A percentile compares a stretch with the other conserved stretches of the same genome.
phyloP scores from a whole-genome alignment of 2,329 filamentous ascomycete genomes.

The Endoconidiophora polonica region DNA sequence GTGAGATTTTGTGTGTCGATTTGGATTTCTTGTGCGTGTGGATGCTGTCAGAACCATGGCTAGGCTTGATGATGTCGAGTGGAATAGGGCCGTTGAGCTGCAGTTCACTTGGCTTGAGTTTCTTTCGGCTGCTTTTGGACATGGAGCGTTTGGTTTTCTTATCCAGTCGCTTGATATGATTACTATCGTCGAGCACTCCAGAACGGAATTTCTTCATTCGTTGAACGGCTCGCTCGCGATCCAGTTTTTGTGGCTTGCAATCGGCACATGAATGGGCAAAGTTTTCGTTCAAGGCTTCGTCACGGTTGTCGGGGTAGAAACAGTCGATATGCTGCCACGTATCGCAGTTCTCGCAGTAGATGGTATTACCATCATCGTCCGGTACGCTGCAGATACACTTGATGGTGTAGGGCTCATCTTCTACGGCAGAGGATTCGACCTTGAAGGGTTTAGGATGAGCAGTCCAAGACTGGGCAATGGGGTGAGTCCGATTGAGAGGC shows the following conservation, averaged over 20 bases:
- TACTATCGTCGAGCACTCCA: slow-evolving; percentile 38
- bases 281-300: slow-evolving; percentile 52
- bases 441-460: slow-evolving; percentile 23
- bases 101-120: slow-evolving; percentile 52
- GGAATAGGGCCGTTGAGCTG: slow-evolving; percentile 26
- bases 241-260: slow-evolving; percentile 63
- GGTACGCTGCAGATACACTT: slow-evolving; percentile 91
- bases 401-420: slow-evolving; percentile 81
- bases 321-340: slow-evolving; percentile 98
- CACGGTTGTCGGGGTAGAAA: slow-evolving; percentile 65
- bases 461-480: slow-evolving; percentile 24
- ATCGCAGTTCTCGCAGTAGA: slow-evolving; percentile 88
- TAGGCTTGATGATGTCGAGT: not conserved
- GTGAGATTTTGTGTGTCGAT: slow-evolving; percentile 55
- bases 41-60: not conserved
- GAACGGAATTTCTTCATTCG: slow-evolving; percentile 24
- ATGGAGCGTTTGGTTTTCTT: slow-evolving; percentile 59
- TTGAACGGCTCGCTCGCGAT: slow-evolving; percentile 58
- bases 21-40: slow-evolving; percentile 60
- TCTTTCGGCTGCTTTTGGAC: slow-evolving; percentile 78
- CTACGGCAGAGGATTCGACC: slow-evolving; percentile 18
- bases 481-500: slow-evolving; percentile 36
- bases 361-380: slow-evolving; percentile 94
- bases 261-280: slow-evolving; percentile 78
- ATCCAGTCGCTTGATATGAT: slow-evolving; percentile 12